Evolutionary conservation across 306 rosid genomes (phyloP), one percentile per base, ranked within the genome.

Genomic region (Inga oerstediana): DNA sequence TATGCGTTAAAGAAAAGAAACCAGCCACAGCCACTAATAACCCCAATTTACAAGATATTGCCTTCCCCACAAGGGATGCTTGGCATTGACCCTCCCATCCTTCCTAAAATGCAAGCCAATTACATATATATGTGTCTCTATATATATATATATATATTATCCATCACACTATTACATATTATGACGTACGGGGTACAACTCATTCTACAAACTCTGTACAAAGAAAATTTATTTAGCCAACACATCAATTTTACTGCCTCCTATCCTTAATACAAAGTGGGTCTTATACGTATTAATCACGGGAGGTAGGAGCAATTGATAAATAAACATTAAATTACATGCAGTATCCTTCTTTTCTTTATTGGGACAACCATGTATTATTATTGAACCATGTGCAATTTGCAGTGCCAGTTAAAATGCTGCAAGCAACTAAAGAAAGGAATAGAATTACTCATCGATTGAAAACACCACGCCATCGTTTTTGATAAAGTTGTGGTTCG

Each of bases 401-500:
- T 54, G 58, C 81, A 58, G 44, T 54, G 46, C 15, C 34, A 66
- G 44, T 74, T 66, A 66, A 82, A 71, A 82, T 61, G 69, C 56
- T 13, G 81, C 15, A 72, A 86, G 39, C 66, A 67, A 61, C 44
- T 16, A 44, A 61, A 44, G 7, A 64, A 74, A 75, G 54, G 76
- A 30, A 46, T 48, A 66, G 20, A 64, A 64, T 64, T 14, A 64
- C 44, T 93, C 97, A 10, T 88, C 90, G 30, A 93, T 88, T 51
- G 77, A 44, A 81, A 94, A 94, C 49, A 59, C 0, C 81, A 89
- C 90, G 41, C 91, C 91, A 22, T 90, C 62, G 35, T 84, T 30
- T 85, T 82, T 45, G 74, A 32, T 56, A 35, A 93, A 93, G 89
- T 70, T 2, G 89, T 94, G 94, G 15, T 87, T 2, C 7, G 98